Evolutionary conservation across 495 filamentous ascomycete species (phyloP).

Genomic region (Jackrogersella multiformis): DNA sequence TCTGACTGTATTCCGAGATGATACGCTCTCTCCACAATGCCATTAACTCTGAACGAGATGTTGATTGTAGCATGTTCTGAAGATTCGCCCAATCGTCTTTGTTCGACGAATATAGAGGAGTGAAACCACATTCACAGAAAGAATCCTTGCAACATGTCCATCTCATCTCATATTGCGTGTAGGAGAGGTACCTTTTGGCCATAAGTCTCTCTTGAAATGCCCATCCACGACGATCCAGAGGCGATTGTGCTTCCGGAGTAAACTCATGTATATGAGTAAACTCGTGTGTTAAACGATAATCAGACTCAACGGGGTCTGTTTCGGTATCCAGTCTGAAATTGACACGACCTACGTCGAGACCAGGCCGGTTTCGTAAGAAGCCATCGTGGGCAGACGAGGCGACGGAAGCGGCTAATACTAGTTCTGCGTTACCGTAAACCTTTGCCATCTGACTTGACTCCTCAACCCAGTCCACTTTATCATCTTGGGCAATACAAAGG

Average conservation of each 20-base stretch:
- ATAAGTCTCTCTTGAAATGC: constrained; percentile 3
- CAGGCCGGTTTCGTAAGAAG: neutral
- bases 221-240: neutral
- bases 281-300: neutral
- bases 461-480: neutral
- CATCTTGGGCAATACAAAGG: constrained; percentile 1
- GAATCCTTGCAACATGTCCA: neutral
- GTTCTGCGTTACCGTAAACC: constrained; percentile 3
- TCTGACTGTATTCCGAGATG: neutral
- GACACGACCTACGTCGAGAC: neutral
- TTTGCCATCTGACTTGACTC: neutral
- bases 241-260: neutral
- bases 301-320: neutral
- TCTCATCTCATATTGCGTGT: neutral
- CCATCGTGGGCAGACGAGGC: neutral
- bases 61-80: neutral
- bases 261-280: neutral
- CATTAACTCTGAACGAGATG: too few relatives aligned
- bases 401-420: neutral
- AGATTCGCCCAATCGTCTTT: neutral
- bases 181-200: neutral
- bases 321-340: neutral
- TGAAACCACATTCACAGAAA: neutral
- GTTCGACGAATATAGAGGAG: neutral
- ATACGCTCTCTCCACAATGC: neutral